A percentile compares a stretch with the other conserved stretches of the same genome.
Conservation (phyloP, 345 rosid species). For the Excoecaria agallocha region DNA sequence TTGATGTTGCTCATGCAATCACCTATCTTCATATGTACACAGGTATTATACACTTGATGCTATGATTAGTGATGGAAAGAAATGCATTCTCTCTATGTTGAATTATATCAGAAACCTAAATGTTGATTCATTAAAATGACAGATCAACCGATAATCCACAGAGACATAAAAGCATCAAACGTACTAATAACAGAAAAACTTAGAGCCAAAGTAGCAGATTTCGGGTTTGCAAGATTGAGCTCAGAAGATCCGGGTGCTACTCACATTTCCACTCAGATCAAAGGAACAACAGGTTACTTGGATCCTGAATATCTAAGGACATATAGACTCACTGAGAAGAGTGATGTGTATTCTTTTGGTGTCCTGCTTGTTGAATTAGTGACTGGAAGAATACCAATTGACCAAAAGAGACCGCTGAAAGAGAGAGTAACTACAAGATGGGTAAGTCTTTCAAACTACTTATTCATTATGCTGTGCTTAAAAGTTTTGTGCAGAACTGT, state of each 20-base stretch:
- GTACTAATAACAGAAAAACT: conserved; percentile 72
- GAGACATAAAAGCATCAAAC: conserved; percentile 87
- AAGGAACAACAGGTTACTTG: conserved; percentile 76
- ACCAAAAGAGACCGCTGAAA: conserved; percentile 41
- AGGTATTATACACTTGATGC: conserved; percentile 35
- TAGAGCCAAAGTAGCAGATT: conserved; percentile 89
- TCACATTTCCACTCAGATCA: conserved; percentile 78
- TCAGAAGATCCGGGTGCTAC: conserved; percentile 53
- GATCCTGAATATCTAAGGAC: conserved; percentile 85
- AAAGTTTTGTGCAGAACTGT: neutral
- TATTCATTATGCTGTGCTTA: neutral
- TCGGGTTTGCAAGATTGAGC: conserved; percentile 75
- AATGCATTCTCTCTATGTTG: neutral
- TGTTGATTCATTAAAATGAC: conserved; percentile 26
- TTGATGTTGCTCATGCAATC: conserved; percentile 91
- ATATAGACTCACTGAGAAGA: conserved; percentile 72
- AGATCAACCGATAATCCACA: conserved; percentile 85
- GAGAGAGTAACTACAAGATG: conserved; percentile 65
- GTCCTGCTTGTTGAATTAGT: conserved; percentile 73
- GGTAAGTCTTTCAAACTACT: conserved; percentile 37
- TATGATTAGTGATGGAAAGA: neutral
- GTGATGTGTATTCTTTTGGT: conserved; percentile 86
- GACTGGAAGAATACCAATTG: conserved; percentile 75
- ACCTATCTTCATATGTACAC: conserved; percentile 85
- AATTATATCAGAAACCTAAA: conserved; percentile 14